Evolutionary conservation across 2,329 filamentous ascomycete species (phyloP), one percentile per base, ranked within the genome.

Genomic region (Ilyonectria destructans): DNA sequence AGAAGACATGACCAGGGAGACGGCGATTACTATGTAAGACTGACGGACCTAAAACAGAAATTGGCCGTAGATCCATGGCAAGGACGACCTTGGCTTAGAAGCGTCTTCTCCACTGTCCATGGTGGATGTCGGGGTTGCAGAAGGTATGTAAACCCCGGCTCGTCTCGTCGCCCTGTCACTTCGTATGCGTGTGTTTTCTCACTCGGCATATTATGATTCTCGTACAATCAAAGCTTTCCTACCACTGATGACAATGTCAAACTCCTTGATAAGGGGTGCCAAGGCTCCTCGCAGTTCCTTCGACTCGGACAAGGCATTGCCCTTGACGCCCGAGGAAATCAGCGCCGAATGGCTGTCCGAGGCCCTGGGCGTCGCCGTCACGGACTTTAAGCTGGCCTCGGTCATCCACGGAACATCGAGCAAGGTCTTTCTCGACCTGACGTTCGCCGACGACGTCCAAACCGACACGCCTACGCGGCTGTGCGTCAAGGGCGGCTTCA

Each of bases 401-500:
- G 58, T 62, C 9, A 21, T 51, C 10, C 52, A 62, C 23, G 58
- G 63, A 31, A 61, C 58, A 13, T 61, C 63, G 9, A 62, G 57
- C 4, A 66, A 66, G 52, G 29, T 66, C 46, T 66, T 66, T 51
- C 43, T 62, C 19, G 46, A 33, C 12, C 19, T 66, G 33, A 29
- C 15, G 9, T 66, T 66, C 26, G 35, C 40, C 4, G 51, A 65
- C n/a, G 63, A 52, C 26, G 58, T 62, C 8, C 13, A 54, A 45
- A 62, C 58, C 12, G 52, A 66, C 2, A 54, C 57, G 23, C 63
- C 63, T 4, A 21, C 37, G 9, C 45, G 43, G 6, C 31, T 66
- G 21, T 66, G 58, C 35, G 29, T 66, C 51, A 66, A 66, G 33
- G 63, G 58, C 35, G 63, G 63, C 17, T 62, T 66, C 43, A 58